These are phyloP conservation scores for Aphanomyces cochlioides DNA, from an alignment of 352 stramenopile species.

Conservation along the genomic window DNA sequence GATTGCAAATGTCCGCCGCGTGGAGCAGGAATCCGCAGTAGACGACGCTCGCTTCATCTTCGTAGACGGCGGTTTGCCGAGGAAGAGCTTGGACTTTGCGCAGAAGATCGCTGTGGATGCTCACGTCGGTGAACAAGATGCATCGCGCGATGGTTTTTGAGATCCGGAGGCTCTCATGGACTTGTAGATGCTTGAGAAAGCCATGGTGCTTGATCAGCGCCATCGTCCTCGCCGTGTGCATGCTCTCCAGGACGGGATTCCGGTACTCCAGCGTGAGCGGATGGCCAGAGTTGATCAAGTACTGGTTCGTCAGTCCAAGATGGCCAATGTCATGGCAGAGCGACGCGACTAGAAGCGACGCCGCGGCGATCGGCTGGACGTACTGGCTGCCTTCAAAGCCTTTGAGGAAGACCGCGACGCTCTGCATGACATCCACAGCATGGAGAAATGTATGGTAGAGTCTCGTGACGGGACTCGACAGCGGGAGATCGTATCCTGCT, in stretches of 20 bases:
- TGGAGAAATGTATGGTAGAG: constrained; percentile 28
- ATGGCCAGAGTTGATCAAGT: constrained; percentile 18
- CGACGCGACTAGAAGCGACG: constrained; percentile 17
- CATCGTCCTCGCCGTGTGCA: constrained; percentile 24
- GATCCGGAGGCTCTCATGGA: neutral
- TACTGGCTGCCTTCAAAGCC: constrained; percentile 10
- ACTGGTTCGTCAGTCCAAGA: constrained; percentile 24
- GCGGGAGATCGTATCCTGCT: constrained; percentile 2
- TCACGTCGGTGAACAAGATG: constrained; percentile 27
- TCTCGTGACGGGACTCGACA: neutral
- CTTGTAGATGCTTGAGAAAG: constrained; percentile 9
- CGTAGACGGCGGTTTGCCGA: neutral
- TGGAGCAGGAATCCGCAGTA: constrained; percentile 35
- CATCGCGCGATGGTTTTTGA: constrained; percentile 24
- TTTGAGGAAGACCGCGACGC: constrained; percentile 15
- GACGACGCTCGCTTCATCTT: constrained; percentile 14
- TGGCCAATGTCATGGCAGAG: constrained; percentile 28
- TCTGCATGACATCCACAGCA: constrained; percentile 26
- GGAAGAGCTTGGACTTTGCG: constrained; percentile 7
- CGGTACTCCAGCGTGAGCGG: constrained; percentile 20
- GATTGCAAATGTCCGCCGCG: constrained; percentile 37
- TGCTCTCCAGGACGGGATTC: constrained; percentile 22
- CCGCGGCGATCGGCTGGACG: neutral
- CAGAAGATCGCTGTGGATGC: constrained; percentile 25
- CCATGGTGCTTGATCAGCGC: constrained; percentile 22